phyloP scores from a whole-genome alignment of 2,329 filamentous ascomycete genomes.

The Fusarium citri region DNA sequence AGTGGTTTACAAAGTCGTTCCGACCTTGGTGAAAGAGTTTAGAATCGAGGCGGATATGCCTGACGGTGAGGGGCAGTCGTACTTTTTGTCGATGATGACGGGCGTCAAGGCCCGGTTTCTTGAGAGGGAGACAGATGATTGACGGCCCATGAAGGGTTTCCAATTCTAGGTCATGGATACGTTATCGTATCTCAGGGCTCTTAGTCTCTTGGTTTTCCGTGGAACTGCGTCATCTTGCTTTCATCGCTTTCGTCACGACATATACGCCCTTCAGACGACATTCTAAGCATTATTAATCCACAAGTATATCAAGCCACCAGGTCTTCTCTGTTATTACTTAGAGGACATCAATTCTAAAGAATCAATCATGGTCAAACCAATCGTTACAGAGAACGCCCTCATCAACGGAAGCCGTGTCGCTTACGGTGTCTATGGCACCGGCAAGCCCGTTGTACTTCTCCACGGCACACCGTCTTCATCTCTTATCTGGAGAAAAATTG shows the following conservation, averaged over 20 bases:
- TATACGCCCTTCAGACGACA: constrained; percentile 39
- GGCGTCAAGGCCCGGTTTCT: constrained; percentile 58
- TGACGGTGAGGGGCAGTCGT: constrained; percentile 56
- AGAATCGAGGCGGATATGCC: constrained; percentile 55
- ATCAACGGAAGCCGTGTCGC: constrained; percentile 45
- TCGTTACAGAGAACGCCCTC: constrained; percentile 46
- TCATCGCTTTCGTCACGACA: not conserved
- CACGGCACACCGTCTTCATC: constrained; percentile 52
- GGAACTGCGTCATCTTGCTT: not conserved
- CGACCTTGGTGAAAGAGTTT: constrained; percentile 58
- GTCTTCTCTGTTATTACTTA: rapidly evolving
- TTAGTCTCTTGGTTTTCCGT: not conserved
- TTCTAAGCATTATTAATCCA: constrained; percentile 25
- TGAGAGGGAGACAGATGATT: not conserved
- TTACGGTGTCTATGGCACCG: constrained; percentile 45
- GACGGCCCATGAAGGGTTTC: not conserved
- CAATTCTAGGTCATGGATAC: rapidly evolving
- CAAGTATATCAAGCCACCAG: constrained; percentile 6
- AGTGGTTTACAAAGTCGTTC: constrained; percentile 59
- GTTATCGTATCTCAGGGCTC: not conserved
- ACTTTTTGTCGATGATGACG: constrained; percentile 65
- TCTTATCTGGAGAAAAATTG: constrained; percentile 50
- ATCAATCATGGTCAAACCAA: constrained; percentile 27
- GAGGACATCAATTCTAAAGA: not conserved
- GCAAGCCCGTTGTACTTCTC: constrained; percentile 47